Percentiles rank a stretch among this genome's conserved stretches.
Conservation (phyloP, 1,284 basidiomycete genomes). For the Cryptococcus sp. region DNA sequence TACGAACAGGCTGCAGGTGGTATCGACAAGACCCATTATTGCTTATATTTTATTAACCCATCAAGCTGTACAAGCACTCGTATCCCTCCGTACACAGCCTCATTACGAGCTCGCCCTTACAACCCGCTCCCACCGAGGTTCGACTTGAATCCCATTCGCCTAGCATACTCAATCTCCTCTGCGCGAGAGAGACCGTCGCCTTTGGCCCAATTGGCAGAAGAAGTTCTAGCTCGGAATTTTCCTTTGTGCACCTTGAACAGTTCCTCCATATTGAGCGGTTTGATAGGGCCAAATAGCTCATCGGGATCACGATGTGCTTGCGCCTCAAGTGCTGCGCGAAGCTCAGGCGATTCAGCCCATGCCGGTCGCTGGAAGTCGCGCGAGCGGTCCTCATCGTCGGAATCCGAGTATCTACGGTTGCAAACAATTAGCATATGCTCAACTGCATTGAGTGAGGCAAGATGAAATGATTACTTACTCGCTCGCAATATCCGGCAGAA, state of each 20-base stretch:
- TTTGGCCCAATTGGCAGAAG: slow-evolving; percentile 84
- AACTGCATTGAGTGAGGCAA: background rate
- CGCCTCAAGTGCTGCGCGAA: slow-evolving; percentile 70
- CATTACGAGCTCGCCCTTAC: too few species aligned
- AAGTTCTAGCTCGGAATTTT: slow-evolving; percentile 79
- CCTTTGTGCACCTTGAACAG: slow-evolving; percentile 62
- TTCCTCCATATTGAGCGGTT: slow-evolving; percentile 74
- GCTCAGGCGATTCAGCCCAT: slow-evolving; percentile 90
- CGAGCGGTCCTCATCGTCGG: slow-evolving; percentile 78
- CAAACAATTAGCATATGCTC: slow-evolving; percentile 1
- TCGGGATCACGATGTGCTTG: slow-evolving; percentile 87
- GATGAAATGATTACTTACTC: slow-evolving; percentile 56
- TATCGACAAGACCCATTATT: too few species aligned
- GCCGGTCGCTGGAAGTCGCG: slow-evolving; percentile 58
- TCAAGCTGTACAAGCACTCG: too few species aligned
- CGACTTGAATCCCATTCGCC: slow-evolving; percentile 77
- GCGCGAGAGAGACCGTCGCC: slow-evolving; percentile 75
- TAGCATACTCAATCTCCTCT: slow-evolving; percentile 82
- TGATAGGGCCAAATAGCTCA: slow-evolving; percentile 84
- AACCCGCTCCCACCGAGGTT: too few species aligned
- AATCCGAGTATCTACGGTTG: slow-evolving; percentile 73
- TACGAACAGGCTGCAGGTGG: too few species aligned
- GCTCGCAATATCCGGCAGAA: slow-evolving; percentile 88
- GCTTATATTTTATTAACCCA: too few species aligned
- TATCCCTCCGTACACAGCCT: too few species aligned